Evolutionary conservation across 2,329 filamentous ascomycete species (phyloP).

Genomic region (Exophiala calicioides): DNA sequence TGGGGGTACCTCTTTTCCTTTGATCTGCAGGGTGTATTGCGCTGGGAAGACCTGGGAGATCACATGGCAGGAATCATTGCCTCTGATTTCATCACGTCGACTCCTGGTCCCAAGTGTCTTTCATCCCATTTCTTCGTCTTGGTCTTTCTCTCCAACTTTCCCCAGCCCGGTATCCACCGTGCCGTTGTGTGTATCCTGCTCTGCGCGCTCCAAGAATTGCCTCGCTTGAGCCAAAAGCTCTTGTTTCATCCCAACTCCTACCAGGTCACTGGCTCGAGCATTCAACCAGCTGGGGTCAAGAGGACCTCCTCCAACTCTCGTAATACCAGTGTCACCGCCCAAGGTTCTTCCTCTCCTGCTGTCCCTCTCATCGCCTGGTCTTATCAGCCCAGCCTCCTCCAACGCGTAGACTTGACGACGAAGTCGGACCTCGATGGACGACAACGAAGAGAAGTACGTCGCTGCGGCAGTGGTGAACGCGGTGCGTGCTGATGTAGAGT

Average conservation of each 20-base stretch:
- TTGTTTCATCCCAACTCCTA: slow-evolving; percentile 79
- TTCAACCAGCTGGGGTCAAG: slow-evolving; percentile 90
- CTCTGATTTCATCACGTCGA: too few species aligned
- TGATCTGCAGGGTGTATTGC: too few species aligned
- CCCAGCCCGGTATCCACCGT: neutral
- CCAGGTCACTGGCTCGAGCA: slow-evolving; percentile 71
- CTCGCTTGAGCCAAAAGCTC: slow-evolving; percentile 71
- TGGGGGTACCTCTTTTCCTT: too few species aligned
- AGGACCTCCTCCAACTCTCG: slow-evolving; percentile 49
- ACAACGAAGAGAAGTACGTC: slow-evolving; percentile 71
- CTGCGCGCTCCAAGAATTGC: slow-evolving; percentile 50
- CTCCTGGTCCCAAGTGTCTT: neutral
- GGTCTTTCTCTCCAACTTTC: neutral
- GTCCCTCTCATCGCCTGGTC: slow-evolving; percentile 35
- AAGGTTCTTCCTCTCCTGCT: slow-evolving; percentile 25
- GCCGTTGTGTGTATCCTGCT: neutral
- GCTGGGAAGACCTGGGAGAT: too few species aligned
- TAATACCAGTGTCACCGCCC: slow-evolving; percentile 34
- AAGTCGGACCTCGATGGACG: slow-evolving; percentile 71
- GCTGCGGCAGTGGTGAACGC: slow-evolving; percentile 55
- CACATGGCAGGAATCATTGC: too few species aligned
- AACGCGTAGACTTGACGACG: slow-evolving; percentile 75
- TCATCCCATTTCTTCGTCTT: slow-evolving; percentile 1
- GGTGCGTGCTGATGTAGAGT: slow-evolving; percentile 12
- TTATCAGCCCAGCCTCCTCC: slow-evolving; percentile 76